Evolutionary conservation across 208 protist genomes (phyloP), one percentile per base, ranked within the genome.

Genomic region (Leishmania mexicana): DNA sequence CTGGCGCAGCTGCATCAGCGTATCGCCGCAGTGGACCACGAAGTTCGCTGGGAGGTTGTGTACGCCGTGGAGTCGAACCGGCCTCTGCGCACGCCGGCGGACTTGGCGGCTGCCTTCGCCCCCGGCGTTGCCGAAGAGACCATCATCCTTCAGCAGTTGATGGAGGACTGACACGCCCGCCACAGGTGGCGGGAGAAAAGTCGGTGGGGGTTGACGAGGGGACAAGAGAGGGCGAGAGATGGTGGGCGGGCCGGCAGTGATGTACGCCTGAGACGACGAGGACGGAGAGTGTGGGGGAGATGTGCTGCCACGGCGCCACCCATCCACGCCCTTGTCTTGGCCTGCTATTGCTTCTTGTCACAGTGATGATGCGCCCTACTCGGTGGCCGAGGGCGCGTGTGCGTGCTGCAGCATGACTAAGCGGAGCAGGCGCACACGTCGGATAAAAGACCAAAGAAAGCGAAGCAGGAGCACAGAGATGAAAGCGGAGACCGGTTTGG

Each of bases 91-190:
- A 92, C 90, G 11, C 81, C 90, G 53, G 85, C 84, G 40, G 94
- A 96, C 76, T 57, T 96, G 73, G 86, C 82, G 3, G 83, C 83
- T 3, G 89, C 85, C 19, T 83, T 97, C 57, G 88, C 79, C 0
- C 86, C 83, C 24, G 86, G 91, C 65, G 88, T 94, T 75, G 83
- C 80, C 72, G 93, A 97, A 79, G 94, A 96, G 68, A 91, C 84
- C 6, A 60, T 97, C 7, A 83, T 92, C 21, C 49, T 97, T 58
- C 94, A 97, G 85, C 94, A 97, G 83, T 91, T 89, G 60, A 75
- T 97, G 4, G 79, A 88, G 40, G 83, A 89, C 49, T 83, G 70
- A 74, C 35, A 74, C 40, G 45, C 40, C 40, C 10, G 42, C 8
- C 70, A 74, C 70, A 45, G 17, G 51, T n/a, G 35, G 21, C 6